phyloP scores from a whole-genome alignment of 192 early-diverging fungal species.

The Coemansia sp. region DNA sequence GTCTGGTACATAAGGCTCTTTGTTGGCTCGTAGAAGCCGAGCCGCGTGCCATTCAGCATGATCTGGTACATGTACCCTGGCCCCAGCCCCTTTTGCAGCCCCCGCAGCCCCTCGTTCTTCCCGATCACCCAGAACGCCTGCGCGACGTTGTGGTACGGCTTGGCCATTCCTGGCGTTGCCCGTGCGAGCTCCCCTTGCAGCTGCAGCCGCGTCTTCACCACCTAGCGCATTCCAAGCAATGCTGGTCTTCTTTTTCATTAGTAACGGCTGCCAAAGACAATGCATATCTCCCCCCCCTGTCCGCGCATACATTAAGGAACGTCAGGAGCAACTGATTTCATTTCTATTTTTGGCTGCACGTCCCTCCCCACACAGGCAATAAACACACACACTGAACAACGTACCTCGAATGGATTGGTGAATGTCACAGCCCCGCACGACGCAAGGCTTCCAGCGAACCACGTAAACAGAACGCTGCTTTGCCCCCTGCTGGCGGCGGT shows the following conservation, averaged over 20 bases:
- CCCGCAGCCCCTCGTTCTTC: conserved; percentile 79
- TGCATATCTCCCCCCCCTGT: neutral
- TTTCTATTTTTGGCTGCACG: too few species aligned
- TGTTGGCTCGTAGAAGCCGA: conserved; percentile 89
- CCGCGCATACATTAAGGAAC: too few species aligned
- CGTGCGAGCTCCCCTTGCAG: conserved; percentile 84
- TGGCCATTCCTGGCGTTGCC: conserved; percentile 41
- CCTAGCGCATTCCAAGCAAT: conserved; percentile 44
- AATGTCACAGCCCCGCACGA: conserved; percentile 92
- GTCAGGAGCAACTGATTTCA: too few species aligned
- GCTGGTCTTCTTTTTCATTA: too few species aligned
- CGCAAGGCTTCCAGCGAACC: conserved; percentile 78
- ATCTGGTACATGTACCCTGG: conserved; percentile 91
- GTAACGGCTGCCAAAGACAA: too few species aligned
- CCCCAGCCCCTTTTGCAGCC: conserved; percentile 83
- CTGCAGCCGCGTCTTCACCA: conserved; percentile 92
- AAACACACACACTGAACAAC: neutral
- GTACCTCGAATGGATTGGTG: conserved; percentile 93
- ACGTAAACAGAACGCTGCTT: conserved; percentile 45
- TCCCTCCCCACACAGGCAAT: neutral
- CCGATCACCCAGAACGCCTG: conserved; percentile 75
- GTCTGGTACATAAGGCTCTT: conserved; percentile 57
- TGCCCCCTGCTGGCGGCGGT: neutral
- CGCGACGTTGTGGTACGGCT: conserved; percentile 73
- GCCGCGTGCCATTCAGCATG: conserved; percentile 87